These are phyloP conservation scores for Prunus yedoensis DNA, from an alignment of 331 rosid genomes.

Conservation along the genomic window DNA sequence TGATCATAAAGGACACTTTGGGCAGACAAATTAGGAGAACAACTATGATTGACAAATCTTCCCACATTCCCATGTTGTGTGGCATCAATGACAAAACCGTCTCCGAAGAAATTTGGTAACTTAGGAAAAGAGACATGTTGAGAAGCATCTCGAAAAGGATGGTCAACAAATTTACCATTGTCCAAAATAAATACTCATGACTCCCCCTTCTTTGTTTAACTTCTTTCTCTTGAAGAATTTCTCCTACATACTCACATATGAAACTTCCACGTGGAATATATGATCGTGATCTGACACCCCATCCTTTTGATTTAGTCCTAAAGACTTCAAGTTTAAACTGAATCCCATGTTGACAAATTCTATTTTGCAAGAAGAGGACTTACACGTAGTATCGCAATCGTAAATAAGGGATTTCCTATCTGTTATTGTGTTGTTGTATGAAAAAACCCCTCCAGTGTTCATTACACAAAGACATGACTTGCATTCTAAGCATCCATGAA, in stretches of 20 bases:
- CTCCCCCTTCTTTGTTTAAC: no score
- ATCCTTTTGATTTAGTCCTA: background rate
- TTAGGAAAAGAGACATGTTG: no score
- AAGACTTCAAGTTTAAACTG: background rate
- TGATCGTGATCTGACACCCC: background rate
- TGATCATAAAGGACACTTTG: slow-evolving; percentile 30
- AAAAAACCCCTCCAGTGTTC: slow-evolving; percentile 23
- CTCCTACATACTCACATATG: slow-evolving; percentile 45
- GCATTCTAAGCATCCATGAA: background rate
- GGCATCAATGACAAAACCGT: no score
- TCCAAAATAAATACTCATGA: no score
- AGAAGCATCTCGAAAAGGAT: no score
- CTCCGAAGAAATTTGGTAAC: no score
- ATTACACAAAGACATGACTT: slow-evolving; percentile 24
- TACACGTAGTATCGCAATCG: background rate
- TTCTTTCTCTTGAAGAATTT: no score
- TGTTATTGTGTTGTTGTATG: background rate
- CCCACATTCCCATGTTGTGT: no score
- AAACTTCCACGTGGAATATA: background rate
- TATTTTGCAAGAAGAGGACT: background rate
- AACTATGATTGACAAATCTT: slow-evolving; percentile 46
- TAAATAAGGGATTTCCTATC: no score
- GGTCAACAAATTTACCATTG: no score
- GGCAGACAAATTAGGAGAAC: slow-evolving; percentile 40
- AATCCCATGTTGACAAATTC: background rate